Percentiles rank a stretch among this genome's conserved stretches.
phyloP scores from a whole-genome alignment of 2,329 filamentous ascomycete species.

The Xylariaceae sp. region DNA sequence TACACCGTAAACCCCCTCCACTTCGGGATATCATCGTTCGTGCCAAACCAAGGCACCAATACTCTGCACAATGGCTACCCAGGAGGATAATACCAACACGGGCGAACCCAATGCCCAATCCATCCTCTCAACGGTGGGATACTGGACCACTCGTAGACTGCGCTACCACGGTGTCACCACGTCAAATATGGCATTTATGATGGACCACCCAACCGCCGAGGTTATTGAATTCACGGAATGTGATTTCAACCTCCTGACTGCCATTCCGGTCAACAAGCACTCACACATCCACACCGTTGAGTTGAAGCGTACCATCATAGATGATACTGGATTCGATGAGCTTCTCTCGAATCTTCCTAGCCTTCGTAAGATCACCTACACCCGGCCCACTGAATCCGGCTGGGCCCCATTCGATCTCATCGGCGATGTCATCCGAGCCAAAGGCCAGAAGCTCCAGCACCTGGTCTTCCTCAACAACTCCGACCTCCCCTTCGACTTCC shows the following conservation, averaged over 20 bases:
- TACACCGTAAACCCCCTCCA: too few species aligned
- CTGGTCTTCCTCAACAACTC: neutral
- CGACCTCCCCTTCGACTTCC: neutral
- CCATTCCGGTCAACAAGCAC: neutral
- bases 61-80: too few species aligned
- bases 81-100: too few species aligned
- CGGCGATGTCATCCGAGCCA: neutral
- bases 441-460: conserved; percentile 3
- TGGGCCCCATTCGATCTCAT: neutral
- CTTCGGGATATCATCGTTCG: too few species aligned
- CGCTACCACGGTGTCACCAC: neutral
- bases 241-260: neutral
- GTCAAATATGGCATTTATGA: neutral
- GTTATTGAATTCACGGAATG: neutral
- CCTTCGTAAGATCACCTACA: conserved; percentile 2
- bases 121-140: too few species aligned
- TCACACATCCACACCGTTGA: neutral
- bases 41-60: too few species aligned
- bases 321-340: neutral
- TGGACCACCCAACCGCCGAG: neutral
- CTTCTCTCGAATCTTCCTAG: neutral
- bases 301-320: neutral
- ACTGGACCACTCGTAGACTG: too few species aligned
- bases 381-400: neutral
- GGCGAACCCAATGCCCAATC: too few species aligned